A percentile compares a stretch with the other conserved stretches of the same genome.
These are phyloP conservation scores for Rhizophagus clarus DNA, from an alignment of 192 early-diverging fungal genomes.

Conservation along the genomic window DNA sequence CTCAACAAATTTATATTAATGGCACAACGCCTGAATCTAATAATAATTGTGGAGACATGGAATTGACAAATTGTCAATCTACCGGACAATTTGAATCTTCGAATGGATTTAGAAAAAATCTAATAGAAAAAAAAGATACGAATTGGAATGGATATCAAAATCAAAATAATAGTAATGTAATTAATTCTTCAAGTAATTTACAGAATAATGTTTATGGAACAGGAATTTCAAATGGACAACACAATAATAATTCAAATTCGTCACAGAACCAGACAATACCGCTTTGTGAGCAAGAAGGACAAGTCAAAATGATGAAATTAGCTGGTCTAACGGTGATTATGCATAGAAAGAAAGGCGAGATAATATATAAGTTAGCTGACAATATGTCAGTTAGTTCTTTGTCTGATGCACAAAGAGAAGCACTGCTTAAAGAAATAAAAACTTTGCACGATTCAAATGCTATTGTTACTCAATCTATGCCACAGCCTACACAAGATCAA, in stretches of 20 bases:
- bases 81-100: background rate
- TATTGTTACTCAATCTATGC: background rate
- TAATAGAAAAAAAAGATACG: background rate
- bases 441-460: slow-evolving; percentile 47
- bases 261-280: background rate
- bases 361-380: slow-evolving; percentile 58
- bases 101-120: background rate
- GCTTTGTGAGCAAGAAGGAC: background rate
- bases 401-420: slow-evolving; percentile 44
- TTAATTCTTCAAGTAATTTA: background rate
- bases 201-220: background rate
- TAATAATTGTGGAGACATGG: background rate
- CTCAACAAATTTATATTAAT: background rate
- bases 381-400: slow-evolving; percentile 55
- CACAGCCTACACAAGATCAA: background rate
- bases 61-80: background rate
- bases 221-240: background rate
- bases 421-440: slow-evolving; percentile 50
- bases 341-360: slow-evolving; percentile 47
- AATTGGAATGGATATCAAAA: background rate
- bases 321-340: slow-evolving; percentile 50
- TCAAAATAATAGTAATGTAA: background rate
- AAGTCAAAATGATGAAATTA: slow-evolving; percentile 16
- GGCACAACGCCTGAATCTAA: background rate
- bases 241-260: background rate